Evolutionary conservation across 148 eudicot species (phyloP).

Genomic region (Nepenthes mirabilis): DNA sequence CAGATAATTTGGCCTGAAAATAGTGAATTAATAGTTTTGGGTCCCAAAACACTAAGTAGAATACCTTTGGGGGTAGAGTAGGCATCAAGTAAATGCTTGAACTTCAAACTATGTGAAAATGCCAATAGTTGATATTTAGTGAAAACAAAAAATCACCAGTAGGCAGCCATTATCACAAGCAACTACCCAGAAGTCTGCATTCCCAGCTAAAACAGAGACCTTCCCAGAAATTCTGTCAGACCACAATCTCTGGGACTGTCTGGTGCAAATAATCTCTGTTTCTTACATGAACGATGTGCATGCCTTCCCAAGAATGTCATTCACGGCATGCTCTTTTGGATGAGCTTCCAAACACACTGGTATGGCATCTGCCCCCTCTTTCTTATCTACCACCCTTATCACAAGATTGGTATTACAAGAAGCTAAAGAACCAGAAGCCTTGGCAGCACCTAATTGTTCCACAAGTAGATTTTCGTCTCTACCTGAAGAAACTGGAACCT

Average conservation of each 20-base stretch:
- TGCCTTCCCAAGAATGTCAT: conserved; percentile 61
- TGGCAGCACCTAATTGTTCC: conserved; percentile 39
- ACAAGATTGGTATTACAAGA: conserved; percentile 28
- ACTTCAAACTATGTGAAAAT: too few species aligned
- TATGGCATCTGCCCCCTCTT: conserved; percentile 58
- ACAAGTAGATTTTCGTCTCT: conserved; percentile 36
- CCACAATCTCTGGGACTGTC: conserved; percentile 65
- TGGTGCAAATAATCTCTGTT: conserved; percentile 76
- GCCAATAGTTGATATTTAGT: not conserved
- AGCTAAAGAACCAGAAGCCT: conserved; percentile 30
- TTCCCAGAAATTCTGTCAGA: too few species aligned
- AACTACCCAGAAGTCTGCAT: conserved; percentile 90
- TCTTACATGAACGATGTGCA: conserved; percentile 55
- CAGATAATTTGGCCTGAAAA: too few species aligned
- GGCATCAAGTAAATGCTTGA: too few species aligned
- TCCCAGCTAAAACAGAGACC: conserved; percentile 92
- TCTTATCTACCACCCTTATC: conserved; percentile 63
- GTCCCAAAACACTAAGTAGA: too few species aligned
- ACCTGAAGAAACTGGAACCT: too few species aligned
- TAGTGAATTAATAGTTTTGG: too few species aligned
- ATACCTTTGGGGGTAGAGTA: not conserved
- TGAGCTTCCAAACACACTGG: conserved; percentile 82
- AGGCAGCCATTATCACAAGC: conserved; percentile 94
- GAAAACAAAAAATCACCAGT: conserved; percentile 43
- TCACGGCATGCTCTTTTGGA: conserved; percentile 69